phyloP scores from a whole-genome alignment of 495 filamentous ascomycete genomes.

The Hypoxylon perforatum region DNA sequence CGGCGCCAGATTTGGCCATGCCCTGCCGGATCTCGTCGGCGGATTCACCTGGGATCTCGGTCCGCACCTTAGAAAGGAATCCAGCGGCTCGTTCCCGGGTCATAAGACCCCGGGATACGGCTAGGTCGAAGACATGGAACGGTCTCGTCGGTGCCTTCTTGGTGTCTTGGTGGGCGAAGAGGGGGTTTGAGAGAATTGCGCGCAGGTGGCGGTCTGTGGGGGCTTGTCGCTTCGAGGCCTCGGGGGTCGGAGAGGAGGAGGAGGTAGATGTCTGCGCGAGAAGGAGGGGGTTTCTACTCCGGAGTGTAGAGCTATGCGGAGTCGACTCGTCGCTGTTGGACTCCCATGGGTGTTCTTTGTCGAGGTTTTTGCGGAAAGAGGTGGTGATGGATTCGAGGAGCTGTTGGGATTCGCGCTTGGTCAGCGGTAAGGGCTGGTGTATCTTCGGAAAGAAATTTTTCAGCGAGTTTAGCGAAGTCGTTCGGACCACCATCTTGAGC shows the following conservation, averaged over 20 bases:
- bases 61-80: constrained; percentile 50
- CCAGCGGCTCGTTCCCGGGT: constrained; percentile 52
- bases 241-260: background rate
- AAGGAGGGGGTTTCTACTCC: constrained; percentile 35
- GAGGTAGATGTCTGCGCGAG: constrained; percentile 6
- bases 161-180: constrained; percentile 54
- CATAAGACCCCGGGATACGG: constrained; percentile 59
- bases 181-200: constrained; percentile 76
- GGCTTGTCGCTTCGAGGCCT: constrained; percentile 23
- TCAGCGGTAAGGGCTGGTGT: constrained; percentile 76
- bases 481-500: constrained; percentile 43
- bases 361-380: constrained; percentile 81
- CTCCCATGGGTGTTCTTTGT: constrained; percentile 68
- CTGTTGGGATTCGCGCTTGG: constrained; percentile 70
- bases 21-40: constrained; percentile 39
- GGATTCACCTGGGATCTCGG: constrained; percentile 42
- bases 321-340: constrained; percentile 31
- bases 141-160: constrained; percentile 11
- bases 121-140: constrained; percentile 50
- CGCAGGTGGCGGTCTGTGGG: constrained; percentile 68
- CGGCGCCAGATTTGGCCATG: constrained; percentile 54
- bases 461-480: constrained; percentile 52
- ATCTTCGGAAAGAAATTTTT: constrained; percentile 66
- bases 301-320: constrained; percentile 29
- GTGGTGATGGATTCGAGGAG: constrained; percentile 75